phyloP scores from a whole-genome alignment of 2,329 filamentous ascomycete genomes.

The Colletotrichum chrysophilum region DNA sequence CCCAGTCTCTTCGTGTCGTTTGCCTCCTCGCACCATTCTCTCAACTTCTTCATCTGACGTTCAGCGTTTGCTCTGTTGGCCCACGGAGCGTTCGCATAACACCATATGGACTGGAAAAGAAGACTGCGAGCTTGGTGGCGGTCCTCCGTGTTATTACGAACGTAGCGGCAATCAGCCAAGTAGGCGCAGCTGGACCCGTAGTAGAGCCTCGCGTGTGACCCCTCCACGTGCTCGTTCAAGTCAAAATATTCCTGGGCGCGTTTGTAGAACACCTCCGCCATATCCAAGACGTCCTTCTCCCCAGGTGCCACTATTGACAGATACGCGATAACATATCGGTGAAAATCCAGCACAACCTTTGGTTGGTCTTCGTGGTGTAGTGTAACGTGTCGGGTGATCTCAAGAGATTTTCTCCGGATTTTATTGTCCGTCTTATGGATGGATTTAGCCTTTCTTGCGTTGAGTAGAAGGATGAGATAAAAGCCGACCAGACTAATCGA shows the following conservation, averaged over 20 bases:
- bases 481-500: not conserved
- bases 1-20: not conserved
- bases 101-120: not conserved
- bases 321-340: not conserved
- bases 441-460: not conserved
- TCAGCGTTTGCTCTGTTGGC: not conserved
- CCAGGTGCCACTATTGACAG: not conserved
- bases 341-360: not conserved
- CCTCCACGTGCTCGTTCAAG: not conserved
- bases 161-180: constrained; percentile 5
- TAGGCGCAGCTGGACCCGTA: not conserved
- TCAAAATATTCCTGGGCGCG: not conserved
- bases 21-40: constrained; percentile 3
- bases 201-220: not conserved
- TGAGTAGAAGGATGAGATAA: constrained; percentile 1
- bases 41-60: not conserved
- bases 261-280: not conserved
- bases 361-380: not conserved
- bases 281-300: not conserved
- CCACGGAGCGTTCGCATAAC: not conserved
- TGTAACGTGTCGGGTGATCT: not conserved
- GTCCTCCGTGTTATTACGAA: not conserved
- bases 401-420: not conserved
- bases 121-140: not conserved
- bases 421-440: not conserved